A percentile compares a stretch with the other conserved stretches of the same genome.
These are phyloP conservation scores for Austroboletus rostrupii DNA, from an alignment of 1,284 basidiomycete genomes.

Conservation along the genomic window DNA sequence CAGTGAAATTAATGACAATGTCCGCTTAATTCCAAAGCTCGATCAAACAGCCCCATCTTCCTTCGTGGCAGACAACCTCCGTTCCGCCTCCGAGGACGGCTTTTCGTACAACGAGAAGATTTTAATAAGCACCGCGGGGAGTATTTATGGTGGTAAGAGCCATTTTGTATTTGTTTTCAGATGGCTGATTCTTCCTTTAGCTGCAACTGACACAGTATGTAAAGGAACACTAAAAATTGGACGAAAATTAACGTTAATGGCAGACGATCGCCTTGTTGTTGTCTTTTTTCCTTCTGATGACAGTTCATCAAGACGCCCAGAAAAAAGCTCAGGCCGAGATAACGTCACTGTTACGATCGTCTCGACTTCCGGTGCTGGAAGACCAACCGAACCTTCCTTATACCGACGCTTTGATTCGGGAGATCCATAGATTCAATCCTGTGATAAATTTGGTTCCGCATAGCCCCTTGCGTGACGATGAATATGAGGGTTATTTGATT, in stretches of 20 bases:
- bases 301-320: conserved; percentile 9
- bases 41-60: conserved; percentile 10
- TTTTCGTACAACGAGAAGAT: conserved; percentile 4
- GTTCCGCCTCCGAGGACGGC: not conserved
- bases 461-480: conserved; percentile 12
- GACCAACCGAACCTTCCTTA: conserved; percentile 24
- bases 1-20: not conserved
- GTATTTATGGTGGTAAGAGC: conserved; percentile 12
- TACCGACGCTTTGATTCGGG: conserved; percentile 20
- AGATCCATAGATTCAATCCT: conserved; percentile 17
- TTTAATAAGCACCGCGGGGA: conserved; percentile 12
- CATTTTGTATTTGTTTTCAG: not conserved
- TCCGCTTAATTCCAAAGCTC: conserved; percentile 1
- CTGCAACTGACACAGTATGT: conserved; percentile 10
- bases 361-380: conserved; percentile 19
- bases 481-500: conserved; percentile 12
- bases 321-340: conserved; percentile 14
- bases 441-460: conserved; percentile 14
- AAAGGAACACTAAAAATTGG: too few species aligned
- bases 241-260: not conserved
- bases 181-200: conserved; percentile 2
- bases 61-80: conserved; percentile 13
- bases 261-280: conserved; percentile 20
- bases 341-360: conserved; percentile 10
- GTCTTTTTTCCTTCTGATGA: conserved; percentile 28